Conservation (phyloP, 306 rosid species). For the Hippophae tibetana region DNA sequence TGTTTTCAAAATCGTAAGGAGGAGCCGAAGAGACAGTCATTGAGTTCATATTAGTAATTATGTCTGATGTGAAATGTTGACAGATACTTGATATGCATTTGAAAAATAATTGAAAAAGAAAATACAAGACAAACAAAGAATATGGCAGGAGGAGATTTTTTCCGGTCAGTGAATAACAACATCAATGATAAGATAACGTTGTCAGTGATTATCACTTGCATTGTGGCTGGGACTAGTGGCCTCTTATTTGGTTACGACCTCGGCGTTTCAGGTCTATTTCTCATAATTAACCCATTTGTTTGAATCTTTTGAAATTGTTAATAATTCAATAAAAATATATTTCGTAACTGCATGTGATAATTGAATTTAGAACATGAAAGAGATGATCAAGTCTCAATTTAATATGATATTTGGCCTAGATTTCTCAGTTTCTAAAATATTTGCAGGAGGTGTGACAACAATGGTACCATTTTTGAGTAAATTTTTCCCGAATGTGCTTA, state of each 20-base stretch:
- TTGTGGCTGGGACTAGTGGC: neutral
- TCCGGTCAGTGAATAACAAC: neutral
- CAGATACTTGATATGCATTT: no score
- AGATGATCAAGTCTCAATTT: no score
- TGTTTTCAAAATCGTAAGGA: no score
- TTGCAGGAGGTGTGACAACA: constrained; percentile 57
- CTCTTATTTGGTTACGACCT: neutral
- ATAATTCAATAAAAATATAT: no score
- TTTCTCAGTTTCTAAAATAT: neutral
- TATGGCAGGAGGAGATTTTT: neutral
- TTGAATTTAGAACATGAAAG: no score
- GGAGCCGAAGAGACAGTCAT: no score
- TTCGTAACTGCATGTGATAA: no score
- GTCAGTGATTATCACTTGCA: neutral
- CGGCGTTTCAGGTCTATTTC: neutral
- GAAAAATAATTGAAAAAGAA: no score
- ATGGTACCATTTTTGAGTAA: constrained; percentile 55
- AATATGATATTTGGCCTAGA: no score
- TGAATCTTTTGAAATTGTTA: no score
- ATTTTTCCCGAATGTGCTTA: constrained; percentile 46
- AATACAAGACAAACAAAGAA: neutral
- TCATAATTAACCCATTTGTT: neutral
- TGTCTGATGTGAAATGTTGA: no score
- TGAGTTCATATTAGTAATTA: no score
- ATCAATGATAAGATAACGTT: neutral